Evolutionary conservation across 2,329 filamentous ascomycete species (phyloP).

Genomic region (Aspergillus viridinutans): DNA sequence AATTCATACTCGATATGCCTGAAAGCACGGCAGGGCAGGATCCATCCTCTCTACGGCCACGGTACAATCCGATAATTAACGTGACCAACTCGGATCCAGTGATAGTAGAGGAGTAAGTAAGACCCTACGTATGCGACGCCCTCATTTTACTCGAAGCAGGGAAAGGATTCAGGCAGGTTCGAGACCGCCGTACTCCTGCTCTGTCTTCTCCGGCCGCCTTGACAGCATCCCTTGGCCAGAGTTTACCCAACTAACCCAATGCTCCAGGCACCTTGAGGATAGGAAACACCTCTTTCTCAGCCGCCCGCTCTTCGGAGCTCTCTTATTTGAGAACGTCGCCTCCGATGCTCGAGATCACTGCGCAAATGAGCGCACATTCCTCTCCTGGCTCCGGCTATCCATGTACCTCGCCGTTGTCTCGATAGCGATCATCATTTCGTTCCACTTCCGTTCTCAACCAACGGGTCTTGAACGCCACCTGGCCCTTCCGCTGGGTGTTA

Average conservation of each 20-base stretch:
- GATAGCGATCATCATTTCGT: constrained; percentile 86
- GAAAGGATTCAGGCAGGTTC: background rate
- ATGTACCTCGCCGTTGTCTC: constrained; percentile 89
- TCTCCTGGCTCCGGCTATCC: constrained; percentile 84
- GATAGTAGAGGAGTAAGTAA: constrained; percentile 45
- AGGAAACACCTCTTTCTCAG: constrained; percentile 47
- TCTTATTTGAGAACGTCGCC: constrained; percentile 63
- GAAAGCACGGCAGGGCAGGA: constrained; percentile 15
- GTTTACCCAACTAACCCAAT: background rate
- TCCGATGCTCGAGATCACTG: constrained; percentile 65
- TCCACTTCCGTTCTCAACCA: constrained; percentile 77
- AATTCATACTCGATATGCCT: constrained; percentile 17
- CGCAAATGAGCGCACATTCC: constrained; percentile 68
- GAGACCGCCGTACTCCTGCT: background rate
- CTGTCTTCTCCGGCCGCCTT: background rate
- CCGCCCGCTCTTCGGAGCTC: constrained; percentile 52
- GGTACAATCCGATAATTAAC: constrained; percentile 52
- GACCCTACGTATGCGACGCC: background rate
- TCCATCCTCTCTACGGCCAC: constrained; percentile 13
- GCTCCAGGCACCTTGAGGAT: constrained; percentile 26
- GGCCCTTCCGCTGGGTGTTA: constrained; percentile 74
- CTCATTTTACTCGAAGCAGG: background rate
- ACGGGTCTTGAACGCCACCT: constrained; percentile 67
- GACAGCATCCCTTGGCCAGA: background rate
- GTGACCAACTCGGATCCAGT: constrained; percentile 48